A percentile compares a stretch with the other conserved stretches of the same genome.
These are phyloP conservation scores for Vaccinium myrtillus DNA, from an alignment of 148 eudicot genomes.

Conservation along the genomic window DNA sequence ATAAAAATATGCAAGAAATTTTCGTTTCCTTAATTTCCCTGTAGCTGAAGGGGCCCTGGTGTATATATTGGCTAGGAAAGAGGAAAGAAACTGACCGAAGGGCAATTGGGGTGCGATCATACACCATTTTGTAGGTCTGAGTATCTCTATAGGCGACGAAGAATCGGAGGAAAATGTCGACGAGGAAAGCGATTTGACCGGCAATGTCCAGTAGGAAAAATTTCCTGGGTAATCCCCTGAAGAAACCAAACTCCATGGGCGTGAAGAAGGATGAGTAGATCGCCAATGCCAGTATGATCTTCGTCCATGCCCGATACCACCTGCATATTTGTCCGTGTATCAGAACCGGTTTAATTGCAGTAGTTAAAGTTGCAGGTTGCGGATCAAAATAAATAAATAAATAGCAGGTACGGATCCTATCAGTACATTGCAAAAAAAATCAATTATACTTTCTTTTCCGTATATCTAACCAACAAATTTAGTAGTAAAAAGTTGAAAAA, in stretches of 20 bases:
- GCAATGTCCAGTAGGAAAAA: conserved; percentile 72
- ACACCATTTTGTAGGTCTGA: conserved; percentile 68
- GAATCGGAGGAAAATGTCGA: conserved; percentile 77
- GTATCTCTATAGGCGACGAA: conserved; percentile 82
- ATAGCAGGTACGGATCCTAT: too few species aligned
- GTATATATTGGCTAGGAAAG: too few species aligned
- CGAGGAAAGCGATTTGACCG: conserved; percentile 77
- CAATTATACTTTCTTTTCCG: too few species aligned
- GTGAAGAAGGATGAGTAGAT: conserved; percentile 84
- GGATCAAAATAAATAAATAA: too few species aligned
- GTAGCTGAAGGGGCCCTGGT: too few species aligned
- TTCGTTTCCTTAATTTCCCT: too few species aligned
- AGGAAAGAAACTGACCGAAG: conserved; percentile 39
- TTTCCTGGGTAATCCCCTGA: conserved; percentile 72
- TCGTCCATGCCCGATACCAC: conserved; percentile 76
- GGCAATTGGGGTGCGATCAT: conserved; percentile 63
- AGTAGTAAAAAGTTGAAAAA: too few species aligned
- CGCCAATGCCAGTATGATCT: conserved; percentile 76
- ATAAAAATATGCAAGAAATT: too few species aligned
- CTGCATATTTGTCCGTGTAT: conserved; percentile 38
- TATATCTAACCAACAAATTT: too few species aligned
- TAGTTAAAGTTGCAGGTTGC: too few species aligned
- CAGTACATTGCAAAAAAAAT: too few species aligned
- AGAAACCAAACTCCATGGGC: conserved; percentile 96
- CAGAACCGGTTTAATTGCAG: neutral